Percentiles rank a stretch among this genome's conserved stretches.
These are phyloP conservation scores for Tranzscheliella williamsii DNA, from an alignment of 1,284 basidiomycete genomes.

Conservation along the genomic window DNA sequence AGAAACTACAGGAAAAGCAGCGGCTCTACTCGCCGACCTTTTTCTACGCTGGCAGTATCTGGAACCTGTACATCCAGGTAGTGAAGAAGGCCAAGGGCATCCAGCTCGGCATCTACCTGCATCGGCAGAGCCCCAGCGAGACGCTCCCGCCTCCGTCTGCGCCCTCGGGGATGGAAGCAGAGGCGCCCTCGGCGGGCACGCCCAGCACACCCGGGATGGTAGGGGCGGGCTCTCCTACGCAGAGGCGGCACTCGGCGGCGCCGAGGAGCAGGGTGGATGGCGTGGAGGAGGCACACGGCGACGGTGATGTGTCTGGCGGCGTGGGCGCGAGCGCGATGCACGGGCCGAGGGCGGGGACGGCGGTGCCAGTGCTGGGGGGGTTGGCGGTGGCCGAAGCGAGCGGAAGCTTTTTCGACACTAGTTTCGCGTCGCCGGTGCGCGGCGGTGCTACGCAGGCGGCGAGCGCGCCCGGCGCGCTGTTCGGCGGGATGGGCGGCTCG, in stretches of 20 bases:
- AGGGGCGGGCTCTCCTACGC: no score
- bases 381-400: no score
- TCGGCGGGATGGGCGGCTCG: conserved; percentile 12
- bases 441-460: neutral
- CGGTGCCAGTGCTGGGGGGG: no score
- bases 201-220: no score
- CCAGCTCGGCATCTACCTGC: conserved; percentile 87
- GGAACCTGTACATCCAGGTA: conserved; percentile 85
- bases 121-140: conserved; percentile 77
- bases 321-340: no score
- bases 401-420: conserved; percentile 31
- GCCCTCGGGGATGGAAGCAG: conserved; percentile 49
- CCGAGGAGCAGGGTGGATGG: no score
- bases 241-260: no score
- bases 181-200: neutral
- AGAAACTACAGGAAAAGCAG: conserved; percentile 75
- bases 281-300: no score
- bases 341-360: no score
- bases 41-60: conserved; percentile 69
- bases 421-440: conserved; percentile 21
- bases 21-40: conserved; percentile 66
- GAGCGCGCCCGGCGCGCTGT: neutral
- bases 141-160: conserved; percentile 63
- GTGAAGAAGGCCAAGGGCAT: conserved; percentile 72
- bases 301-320: no score